Percentiles rank a stretch among this genome's conserved stretches.
Conservation (phyloP, 371 early-diverging fungal genomes). For the Apophysomyces ossiformis region DNA sequence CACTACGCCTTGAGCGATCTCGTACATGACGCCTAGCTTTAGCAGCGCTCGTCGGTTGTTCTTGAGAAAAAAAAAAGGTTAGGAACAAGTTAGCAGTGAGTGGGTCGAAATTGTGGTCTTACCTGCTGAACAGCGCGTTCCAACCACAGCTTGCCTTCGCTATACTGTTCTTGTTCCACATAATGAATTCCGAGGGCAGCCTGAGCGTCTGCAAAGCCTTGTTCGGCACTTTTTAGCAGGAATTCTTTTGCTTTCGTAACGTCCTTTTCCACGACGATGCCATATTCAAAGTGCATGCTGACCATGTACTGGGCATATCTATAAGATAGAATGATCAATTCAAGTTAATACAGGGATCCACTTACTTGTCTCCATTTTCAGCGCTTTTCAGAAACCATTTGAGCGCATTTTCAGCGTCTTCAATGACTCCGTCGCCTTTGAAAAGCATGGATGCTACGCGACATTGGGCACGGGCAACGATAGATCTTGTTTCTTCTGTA, state of each 20-base stretch:
- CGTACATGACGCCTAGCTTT: slow-evolving; percentile 48
- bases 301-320: slow-evolving; percentile 55
- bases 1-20: slow-evolving; percentile 42
- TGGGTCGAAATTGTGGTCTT: slow-evolving; percentile 4
- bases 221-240: slow-evolving; percentile 41
- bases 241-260: slow-evolving; percentile 35
- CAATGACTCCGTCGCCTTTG: slow-evolving; percentile 44
- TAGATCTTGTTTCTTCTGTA: not conserved
- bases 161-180: slow-evolving; percentile 30
- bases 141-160: slow-evolving; percentile 45
- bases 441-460: slow-evolving; percentile 44
- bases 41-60: slow-evolving; percentile 46
- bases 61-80: slow-evolving; percentile 20
- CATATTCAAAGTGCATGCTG: slow-evolving; percentile 51
- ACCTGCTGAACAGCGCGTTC: slow-evolving; percentile 45
- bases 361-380: slow-evolving; percentile 46
- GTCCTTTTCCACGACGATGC: slow-evolving; percentile 37
- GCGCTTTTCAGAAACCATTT: slow-evolving; percentile 41
- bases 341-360: not conserved
- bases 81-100: not conserved
- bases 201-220: slow-evolving; percentile 51
- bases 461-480: slow-evolving; percentile 32
- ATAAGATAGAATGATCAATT: not conserved
- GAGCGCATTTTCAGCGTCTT: slow-evolving; percentile 36
- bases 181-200: slow-evolving; percentile 49